These are phyloP conservation scores for Tephrocybe sp. DNA, from an alignment of 768 basidiomycete genomes.

Conservation along the genomic window DNA sequence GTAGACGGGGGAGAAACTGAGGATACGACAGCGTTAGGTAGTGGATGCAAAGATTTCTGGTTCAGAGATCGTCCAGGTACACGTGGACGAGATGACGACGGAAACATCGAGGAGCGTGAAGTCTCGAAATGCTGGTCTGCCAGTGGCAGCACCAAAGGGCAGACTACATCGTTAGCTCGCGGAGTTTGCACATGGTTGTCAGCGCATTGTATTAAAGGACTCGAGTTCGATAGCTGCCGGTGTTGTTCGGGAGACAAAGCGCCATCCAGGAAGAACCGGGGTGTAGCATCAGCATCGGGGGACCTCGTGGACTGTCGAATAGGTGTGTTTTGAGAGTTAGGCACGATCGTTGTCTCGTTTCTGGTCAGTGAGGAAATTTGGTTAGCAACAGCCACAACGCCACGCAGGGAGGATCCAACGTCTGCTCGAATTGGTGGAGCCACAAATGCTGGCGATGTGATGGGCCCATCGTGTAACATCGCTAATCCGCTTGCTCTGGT, in stretches of 20 bases:
- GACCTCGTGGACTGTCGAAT: background rate
- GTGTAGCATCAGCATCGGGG: background rate
- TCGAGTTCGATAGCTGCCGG: background rate
- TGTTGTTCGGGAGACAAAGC: background rate
- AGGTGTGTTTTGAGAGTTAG: background rate
- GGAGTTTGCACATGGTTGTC: background rate
- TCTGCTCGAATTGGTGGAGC: background rate
- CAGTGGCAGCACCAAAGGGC: no score
- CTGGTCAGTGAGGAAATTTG: conserved; percentile 6
- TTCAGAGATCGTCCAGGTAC: no score
- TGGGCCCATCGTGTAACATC: background rate
- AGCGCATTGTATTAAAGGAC: background rate
- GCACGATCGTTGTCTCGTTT: conserved; percentile 1
- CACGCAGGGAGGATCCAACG: background rate
- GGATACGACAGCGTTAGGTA: background rate
- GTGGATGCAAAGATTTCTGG: background rate
- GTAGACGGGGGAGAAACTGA: background rate
- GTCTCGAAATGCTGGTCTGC: no score
- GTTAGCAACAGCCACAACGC: background rate
- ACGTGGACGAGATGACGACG: no score
- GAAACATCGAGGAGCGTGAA: background rate
- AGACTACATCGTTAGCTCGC: background rate
- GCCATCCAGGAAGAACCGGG: background rate
- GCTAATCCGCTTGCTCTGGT: background rate
- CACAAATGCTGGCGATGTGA: background rate